phyloP scores from a whole-genome alignment of 2,329 filamentous ascomycete species.

The Hypoxylon sp. region DNA sequence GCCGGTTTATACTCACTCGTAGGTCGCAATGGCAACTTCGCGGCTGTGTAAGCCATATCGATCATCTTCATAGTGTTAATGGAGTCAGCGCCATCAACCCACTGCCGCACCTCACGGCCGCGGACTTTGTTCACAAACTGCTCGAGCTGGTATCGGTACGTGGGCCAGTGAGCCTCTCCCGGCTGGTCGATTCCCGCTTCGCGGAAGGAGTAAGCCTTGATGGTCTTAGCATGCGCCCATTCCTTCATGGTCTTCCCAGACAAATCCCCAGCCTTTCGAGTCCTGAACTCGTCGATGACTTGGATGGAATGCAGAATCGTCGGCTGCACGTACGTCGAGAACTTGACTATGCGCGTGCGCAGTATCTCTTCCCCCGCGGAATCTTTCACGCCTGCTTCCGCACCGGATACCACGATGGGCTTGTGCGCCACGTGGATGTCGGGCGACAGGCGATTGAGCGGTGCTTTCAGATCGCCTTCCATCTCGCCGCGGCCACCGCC shows the following conservation, averaged over 20 bases:
- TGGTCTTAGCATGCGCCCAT: constrained; percentile 45
- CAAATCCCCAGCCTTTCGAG: constrained; percentile 39
- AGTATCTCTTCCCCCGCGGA: constrained; percentile 44
- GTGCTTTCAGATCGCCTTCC: constrained; percentile 50
- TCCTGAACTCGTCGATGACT: constrained; percentile 51
- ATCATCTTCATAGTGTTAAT: constrained; percentile 58
- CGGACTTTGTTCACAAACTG: constrained; percentile 59
- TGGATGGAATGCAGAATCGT: constrained; percentile 43
- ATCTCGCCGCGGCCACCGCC: constrained; percentile 54
- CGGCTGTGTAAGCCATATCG: constrained; percentile 58
- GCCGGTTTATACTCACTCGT: constrained; percentile 38
- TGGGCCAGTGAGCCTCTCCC: constrained; percentile 55
- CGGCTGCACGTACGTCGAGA: constrained; percentile 45
- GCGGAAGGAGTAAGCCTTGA: constrained; percentile 48
- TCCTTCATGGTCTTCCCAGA: constrained; percentile 37
- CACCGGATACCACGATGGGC: constrained; percentile 41
- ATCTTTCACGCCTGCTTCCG: constrained; percentile 40
- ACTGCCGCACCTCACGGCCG: constrained; percentile 54
- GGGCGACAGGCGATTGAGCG: constrained; percentile 42
- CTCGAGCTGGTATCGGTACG: constrained; percentile 59
- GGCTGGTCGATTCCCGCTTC: constrained; percentile 46
- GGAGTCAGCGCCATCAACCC: constrained; percentile 57
- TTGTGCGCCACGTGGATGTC: constrained; percentile 46
- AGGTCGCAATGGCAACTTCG: constrained; percentile 53
- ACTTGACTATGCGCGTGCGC: constrained; percentile 47